A percentile compares a stretch with the other conserved stretches of the same genome.
phyloP scores from a whole-genome alignment of 495 filamentous ascomycete genomes.

The Xylaria flabelliformis region DNA sequence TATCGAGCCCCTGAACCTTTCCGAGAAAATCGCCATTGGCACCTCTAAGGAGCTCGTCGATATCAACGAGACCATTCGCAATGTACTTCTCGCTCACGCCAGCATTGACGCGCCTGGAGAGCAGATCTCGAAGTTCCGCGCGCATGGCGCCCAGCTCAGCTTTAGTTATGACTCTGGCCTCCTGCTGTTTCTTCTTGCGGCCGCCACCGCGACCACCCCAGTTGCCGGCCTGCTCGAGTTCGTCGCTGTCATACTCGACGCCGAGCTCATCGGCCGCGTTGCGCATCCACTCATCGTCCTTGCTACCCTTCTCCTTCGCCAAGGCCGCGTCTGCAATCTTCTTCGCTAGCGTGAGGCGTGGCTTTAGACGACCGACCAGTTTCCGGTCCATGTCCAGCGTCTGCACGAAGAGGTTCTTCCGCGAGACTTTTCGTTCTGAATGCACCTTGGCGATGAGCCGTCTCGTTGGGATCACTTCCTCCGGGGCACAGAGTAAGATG shows the following conservation, averaged over 20 bases:
- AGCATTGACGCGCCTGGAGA: constrained; percentile 81
- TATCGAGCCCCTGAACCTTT: constrained; percentile 47
- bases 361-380: constrained; percentile 74
- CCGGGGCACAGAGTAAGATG: constrained; percentile 87
- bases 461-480: constrained; percentile 84
- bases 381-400: constrained; percentile 85
- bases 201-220: constrained; percentile 71
- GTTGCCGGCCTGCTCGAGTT: constrained; percentile 67
- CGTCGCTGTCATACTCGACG: constrained; percentile 90
- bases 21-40: constrained; percentile 57
- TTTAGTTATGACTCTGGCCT: constrained; percentile 71
- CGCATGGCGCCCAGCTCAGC: constrained; percentile 68
- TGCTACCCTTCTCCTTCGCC: constrained; percentile 83
- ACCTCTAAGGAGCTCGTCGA: constrained; percentile 75
- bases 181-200: constrained; percentile 74
- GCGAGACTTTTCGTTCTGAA: constrained; percentile 48
- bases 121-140: constrained; percentile 67
- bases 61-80: constrained; percentile 78
- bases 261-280: constrained; percentile 91
- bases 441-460: constrained; percentile 90
- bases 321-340: constrained; percentile 80
- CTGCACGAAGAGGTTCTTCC: constrained; percentile 64
- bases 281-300: constrained; percentile 84
- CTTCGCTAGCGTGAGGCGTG: constrained; percentile 77
- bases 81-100: constrained; percentile 93